Conservation (phyloP, 2,329 filamentous ascomycete species). For the Leptographium radiaticola region DNA sequence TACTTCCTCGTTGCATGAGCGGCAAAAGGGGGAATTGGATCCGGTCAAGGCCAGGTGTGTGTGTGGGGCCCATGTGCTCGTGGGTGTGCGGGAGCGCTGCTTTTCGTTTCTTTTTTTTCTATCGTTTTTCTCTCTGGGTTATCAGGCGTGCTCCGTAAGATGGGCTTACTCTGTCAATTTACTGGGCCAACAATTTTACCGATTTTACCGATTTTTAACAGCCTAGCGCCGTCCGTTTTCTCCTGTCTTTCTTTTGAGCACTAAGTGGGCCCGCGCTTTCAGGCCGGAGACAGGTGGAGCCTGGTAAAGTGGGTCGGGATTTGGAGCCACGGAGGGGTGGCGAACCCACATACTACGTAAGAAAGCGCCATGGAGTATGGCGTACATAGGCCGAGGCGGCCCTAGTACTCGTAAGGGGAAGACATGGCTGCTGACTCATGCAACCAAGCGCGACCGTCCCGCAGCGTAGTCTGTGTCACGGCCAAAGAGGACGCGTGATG, state of each 20-base stretch:
- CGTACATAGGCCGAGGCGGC: not conserved
- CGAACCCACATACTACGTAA: not conserved
- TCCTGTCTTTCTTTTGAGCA: not conserved
- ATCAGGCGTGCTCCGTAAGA: too few relatives aligned
- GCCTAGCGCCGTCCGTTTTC: not conserved
- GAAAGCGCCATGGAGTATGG: not conserved
- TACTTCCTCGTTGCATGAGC: not conserved
- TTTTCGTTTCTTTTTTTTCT: not conserved
- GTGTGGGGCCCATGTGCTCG: not conserved
- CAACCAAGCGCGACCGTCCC: not conserved
- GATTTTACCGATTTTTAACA: constrained; percentile 3
- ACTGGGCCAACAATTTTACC: not conserved
- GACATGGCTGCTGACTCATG: not conserved
- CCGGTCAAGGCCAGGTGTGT: not conserved
- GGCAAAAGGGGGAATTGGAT: not conserved
- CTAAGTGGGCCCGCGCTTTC: constrained; percentile 6
- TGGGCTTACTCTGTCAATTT: not conserved
- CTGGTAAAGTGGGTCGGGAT: not conserved
- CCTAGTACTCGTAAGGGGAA: not conserved
- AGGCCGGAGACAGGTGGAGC: not conserved
- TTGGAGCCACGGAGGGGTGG: not conserved
- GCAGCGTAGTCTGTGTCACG: constrained; percentile 11
- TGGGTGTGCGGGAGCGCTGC: not conserved
- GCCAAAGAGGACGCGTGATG: not conserved
- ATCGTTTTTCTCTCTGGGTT: not conserved